Evolutionary conservation across 2,329 filamentous ascomycete species (phyloP).

Genomic region (Penicillium italicum): DNA sequence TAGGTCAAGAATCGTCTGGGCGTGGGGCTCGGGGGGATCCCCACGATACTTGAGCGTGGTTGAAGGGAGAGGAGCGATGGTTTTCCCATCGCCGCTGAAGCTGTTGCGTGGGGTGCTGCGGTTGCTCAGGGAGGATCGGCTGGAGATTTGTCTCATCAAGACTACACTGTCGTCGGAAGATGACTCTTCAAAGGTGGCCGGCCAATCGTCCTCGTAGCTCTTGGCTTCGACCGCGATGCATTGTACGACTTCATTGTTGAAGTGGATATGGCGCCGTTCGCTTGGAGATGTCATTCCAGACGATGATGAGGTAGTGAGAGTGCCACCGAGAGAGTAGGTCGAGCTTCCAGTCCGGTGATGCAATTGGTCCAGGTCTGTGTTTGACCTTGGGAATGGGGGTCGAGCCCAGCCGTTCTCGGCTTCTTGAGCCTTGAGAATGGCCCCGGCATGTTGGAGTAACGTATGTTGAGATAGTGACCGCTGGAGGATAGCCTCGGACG

Average conservation of each 20-base stretch:
- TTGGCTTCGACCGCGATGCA: slow-evolving; percentile 91
- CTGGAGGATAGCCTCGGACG: slow-evolving; percentile 93
- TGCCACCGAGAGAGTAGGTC: slow-evolving; percentile 48
- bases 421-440: slow-evolving; percentile 78
- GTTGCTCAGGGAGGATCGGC: slow-evolving; percentile 48
- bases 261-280: slow-evolving; percentile 82
- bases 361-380: slow-evolving; percentile 67
- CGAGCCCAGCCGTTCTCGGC: slow-evolving; percentile 54
- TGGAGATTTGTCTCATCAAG: slow-evolving; percentile 70
- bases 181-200: slow-evolving; percentile 46
- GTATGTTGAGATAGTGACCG: slow-evolving; percentile 84
- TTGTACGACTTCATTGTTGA: slow-evolving; percentile 92
- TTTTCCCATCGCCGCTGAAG: slow-evolving; percentile 67
- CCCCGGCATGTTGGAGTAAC: slow-evolving; percentile 81
- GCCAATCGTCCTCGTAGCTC: slow-evolving; percentile 56
- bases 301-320: slow-evolving; percentile 63
- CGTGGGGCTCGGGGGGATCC: slow-evolving; percentile 64
- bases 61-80: slow-evolving; percentile 80
- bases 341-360: slow-evolving; percentile 58
- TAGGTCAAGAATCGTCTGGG: slow-evolving; percentile 29
- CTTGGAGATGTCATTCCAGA: slow-evolving; percentile 66
- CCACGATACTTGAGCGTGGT: slow-evolving; percentile 82
- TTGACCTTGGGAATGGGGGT: slow-evolving; percentile 56
- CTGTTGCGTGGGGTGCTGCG: slow-evolving; percentile 55
- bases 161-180: slow-evolving; percentile 74